Evolutionary conservation across 2,329 filamentous ascomycete genomes (phyloP).

Genomic region (Moelleriella libera): DNA sequence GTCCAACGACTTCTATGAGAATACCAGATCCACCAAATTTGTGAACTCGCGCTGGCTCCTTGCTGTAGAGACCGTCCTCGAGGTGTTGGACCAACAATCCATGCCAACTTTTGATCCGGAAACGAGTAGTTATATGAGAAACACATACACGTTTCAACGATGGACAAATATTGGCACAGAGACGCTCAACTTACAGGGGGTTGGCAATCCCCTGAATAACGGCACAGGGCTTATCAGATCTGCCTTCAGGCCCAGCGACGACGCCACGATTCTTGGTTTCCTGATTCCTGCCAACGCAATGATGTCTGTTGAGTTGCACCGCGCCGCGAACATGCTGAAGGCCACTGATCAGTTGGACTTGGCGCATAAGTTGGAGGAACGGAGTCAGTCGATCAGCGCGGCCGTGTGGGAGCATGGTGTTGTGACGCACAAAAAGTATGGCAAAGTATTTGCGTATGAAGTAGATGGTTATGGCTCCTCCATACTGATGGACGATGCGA

Average conservation of each 20-base stretch:
- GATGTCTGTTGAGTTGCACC: conserved; percentile 79
- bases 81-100: conserved; percentile 66
- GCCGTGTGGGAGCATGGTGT: conserved; percentile 80
- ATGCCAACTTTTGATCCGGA: conserved; percentile 63
- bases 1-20: conserved; percentile 71
- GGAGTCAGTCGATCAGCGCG: conserved; percentile 49
- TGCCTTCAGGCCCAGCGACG: conserved; percentile 88
- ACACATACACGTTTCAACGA: conserved; percentile 80
- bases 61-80: conserved; percentile 61
- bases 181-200: conserved; percentile 66
- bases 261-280: conserved; percentile 86
- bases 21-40: conserved; percentile 67
- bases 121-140: conserved; percentile 49
- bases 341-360: conserved; percentile 39
- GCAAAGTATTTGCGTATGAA: conserved; percentile 73
- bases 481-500: conserved; percentile 82
- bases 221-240: conserved; percentile 79
- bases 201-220: conserved; percentile 81
- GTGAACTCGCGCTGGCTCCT: conserved; percentile 64
- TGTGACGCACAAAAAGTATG: conserved; percentile 59
- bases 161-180: conserved; percentile 73
- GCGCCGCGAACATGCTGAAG: conserved; percentile 56
- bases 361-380: conserved; percentile 40
- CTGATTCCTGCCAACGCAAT: conserved; percentile 94
- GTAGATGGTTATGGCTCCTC: conserved; percentile 75